Evolutionary conservation across 2,329 filamentous ascomycete genomes (phyloP), one percentile per base, ranked within the genome.

Genomic region (Alternaria ethzedia): DNA sequence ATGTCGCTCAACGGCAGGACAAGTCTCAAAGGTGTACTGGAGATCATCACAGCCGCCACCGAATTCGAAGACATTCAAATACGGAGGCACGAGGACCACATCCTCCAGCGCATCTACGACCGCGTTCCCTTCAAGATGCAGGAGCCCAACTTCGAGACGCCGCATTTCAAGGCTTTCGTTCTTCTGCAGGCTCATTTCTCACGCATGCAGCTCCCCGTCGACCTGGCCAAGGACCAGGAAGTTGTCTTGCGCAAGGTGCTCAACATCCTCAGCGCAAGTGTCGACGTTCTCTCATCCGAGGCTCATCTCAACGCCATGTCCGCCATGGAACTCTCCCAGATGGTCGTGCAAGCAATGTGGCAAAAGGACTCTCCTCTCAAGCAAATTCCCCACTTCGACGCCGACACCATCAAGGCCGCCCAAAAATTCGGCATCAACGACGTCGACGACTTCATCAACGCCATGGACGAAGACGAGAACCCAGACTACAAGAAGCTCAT

Each of bases 321-420:
- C 74, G 96, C 96, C 26, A 99, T 99, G 95, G 96, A 99, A 80
- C 93, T 99, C 88, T 97, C 93, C 12, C 96, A 99, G 78, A 99
- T 99, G 96, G 93, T 96, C 57, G 94, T 99, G 4, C 96, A 99
- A 82, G 94, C 91, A 54, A 97, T 98, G 93, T 99, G 96, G 96
- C 95, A 99, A 82, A 91, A 94, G 61, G 96, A 99, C 80, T 96
- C 92, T 74, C 94, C 96, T 43, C 86, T 99, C 70, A 97, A 97
- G 84, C 96, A 99, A 81, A 97, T 99, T 75, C 96, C 96, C 70
- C 93, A 98, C 83, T 98, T 98, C 79, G 89, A 90, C 15, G 88
- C 90, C 41, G 90, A 95, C 65, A 90, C 91, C 54, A 90, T 98
- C 70, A 91, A 95, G 81, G 91, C 89, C 68, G 93, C 92, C 47